phyloP scores from a whole-genome alignment of 768 basidiomycete genomes.

The Psilocybe azurescens region DNA sequence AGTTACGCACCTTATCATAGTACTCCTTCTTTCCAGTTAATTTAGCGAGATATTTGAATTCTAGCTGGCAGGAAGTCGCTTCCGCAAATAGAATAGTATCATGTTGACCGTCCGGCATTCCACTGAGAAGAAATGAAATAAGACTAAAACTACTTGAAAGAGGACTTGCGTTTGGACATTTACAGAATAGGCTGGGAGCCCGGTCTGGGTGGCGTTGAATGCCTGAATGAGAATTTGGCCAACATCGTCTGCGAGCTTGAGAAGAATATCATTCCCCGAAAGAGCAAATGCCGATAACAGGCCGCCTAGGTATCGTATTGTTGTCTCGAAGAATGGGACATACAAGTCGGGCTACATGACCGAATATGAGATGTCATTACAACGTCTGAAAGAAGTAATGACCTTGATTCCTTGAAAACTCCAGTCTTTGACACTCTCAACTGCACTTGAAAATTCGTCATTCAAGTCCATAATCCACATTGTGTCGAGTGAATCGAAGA shows the following conservation, averaged over 20 bases:
- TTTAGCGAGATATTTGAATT: slow-evolving; percentile 78
- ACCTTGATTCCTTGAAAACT: slow-evolving; percentile 44
- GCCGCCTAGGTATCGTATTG: slow-evolving; percentile 79
- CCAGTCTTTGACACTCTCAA: slow-evolving; percentile 52
- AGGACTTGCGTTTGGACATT: slow-evolving; percentile 52
- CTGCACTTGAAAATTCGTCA: slow-evolving; percentile 65
- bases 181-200: slow-evolving; percentile 68
- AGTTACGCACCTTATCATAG: slow-evolving; percentile 36
- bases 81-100: slow-evolving; percentile 40
- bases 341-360: slow-evolving; percentile 27
- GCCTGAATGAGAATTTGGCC: slow-evolving; percentile 65
- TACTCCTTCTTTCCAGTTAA: slow-evolving; percentile 65
- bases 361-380: neutral
- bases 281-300: slow-evolving; percentile 80
- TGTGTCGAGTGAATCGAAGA: slow-evolving; percentile 82
- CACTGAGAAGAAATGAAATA: slow-evolving; percentile 24
- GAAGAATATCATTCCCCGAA: slow-evolving; percentile 61
- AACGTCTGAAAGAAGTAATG: neutral
- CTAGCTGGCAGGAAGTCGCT: slow-evolving; percentile 63
- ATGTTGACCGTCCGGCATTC: slow-evolving; percentile 25
- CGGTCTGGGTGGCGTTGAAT: slow-evolving; percentile 62
- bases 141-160: neutral
- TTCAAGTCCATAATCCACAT: slow-evolving; percentile 83
- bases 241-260: slow-evolving; percentile 70
- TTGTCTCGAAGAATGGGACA: slow-evolving; percentile 74